phyloP scores from a whole-genome alignment of 2,329 filamentous ascomycete genomes.

The Sodiomyces alkalinus region DNA sequence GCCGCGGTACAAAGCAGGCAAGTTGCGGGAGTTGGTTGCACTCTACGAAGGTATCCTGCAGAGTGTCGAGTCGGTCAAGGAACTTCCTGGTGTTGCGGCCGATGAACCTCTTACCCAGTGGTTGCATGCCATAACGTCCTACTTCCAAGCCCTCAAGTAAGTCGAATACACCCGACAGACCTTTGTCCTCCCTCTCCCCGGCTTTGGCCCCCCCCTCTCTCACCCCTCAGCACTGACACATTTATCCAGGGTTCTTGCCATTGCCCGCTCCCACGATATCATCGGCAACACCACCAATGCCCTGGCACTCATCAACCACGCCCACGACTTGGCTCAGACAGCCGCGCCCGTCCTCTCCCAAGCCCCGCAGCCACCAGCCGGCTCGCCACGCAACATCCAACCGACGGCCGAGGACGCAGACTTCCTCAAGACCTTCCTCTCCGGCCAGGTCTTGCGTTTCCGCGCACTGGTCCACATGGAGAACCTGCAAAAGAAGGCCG shows the following conservation, averaged over 20 bases:
- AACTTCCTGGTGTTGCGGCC: slow-evolving; percentile 77
- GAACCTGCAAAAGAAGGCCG: slow-evolving; percentile 36
- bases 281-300: slow-evolving; percentile 60
- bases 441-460: slow-evolving; percentile 61
- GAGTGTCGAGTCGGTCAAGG: slow-evolving; percentile 78
- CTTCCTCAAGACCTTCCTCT: slow-evolving; percentile 46
- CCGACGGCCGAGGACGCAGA: slow-evolving; percentile 44
- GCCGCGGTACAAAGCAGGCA: slow-evolving; percentile 59
- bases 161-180: no score
- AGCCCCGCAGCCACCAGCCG: slow-evolving; percentile 10
- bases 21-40: slow-evolving; percentile 73
- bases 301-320: slow-evolving; percentile 69
- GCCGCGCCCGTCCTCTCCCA: slow-evolving; percentile 29
- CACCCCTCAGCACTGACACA: not conserved
- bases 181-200: no score
- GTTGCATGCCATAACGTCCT: slow-evolving; percentile 61
- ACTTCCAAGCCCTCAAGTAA: slow-evolving; percentile 82
- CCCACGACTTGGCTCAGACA: slow-evolving; percentile 43
- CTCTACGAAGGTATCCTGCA: slow-evolving; percentile 85
- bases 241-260: slow-evolving; percentile 53
- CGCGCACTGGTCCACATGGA: slow-evolving; percentile 77
- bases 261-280: slow-evolving; percentile 72
- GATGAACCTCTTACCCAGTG: slow-evolving; percentile 63
- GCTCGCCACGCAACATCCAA: slow-evolving; percentile 48
- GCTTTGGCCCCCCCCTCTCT: no score